Base-by-base conservation (phyloP, 768 basidiomycete genomes). In the Rubroboletus pulcherrimus region DNA sequence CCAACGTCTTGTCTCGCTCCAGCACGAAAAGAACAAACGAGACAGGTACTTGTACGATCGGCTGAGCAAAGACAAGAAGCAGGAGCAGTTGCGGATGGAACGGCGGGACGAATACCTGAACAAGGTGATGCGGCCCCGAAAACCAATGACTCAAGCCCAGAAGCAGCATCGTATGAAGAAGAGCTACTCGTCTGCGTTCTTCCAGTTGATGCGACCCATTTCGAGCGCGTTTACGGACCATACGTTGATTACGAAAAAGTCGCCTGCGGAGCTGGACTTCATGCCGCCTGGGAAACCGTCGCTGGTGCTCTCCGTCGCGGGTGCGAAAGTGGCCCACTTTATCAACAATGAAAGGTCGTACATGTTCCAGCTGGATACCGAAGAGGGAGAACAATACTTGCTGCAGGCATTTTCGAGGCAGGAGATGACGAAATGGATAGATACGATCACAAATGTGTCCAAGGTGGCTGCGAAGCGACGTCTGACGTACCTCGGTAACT, bases 131-230 rank as follows among this genome's bases (percentile, higher is more conserved):
- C 72, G 78, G 41, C 69, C 73, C 5, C 74, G 77, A 37, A 79
- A 83, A 44, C 82, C 81, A 53, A 75, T 78, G 55, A 69, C 76
- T 0, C 68, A 77, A 5, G 75, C 72, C n/a, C 82, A 82, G 65
- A 89, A 91, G 70, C 86, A 87, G 53, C 88, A 90, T 58, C 80
- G 89, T n/a, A 84, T 86, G 71, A 92, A 92, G 80, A 89, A 91
- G 73, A 91, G 89, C 75, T 87, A 91, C 77, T 91, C 81, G 19
- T 77, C 85, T 0, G 86, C 88, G 5, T 87, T 93, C 70, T 80
- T 92, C 73, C 87, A 84, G 63, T 78, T 92, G 73, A 92, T 92
- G 86, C 81, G 91, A n/a, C 91, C 91, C 2, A 85, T 92, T 49
- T 93, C 91, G 15, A 91, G 84, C 57, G 91, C 91, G 2, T 93